Conservation (phyloP, 106 monocot species). For the Chionographis japonica region DNA sequence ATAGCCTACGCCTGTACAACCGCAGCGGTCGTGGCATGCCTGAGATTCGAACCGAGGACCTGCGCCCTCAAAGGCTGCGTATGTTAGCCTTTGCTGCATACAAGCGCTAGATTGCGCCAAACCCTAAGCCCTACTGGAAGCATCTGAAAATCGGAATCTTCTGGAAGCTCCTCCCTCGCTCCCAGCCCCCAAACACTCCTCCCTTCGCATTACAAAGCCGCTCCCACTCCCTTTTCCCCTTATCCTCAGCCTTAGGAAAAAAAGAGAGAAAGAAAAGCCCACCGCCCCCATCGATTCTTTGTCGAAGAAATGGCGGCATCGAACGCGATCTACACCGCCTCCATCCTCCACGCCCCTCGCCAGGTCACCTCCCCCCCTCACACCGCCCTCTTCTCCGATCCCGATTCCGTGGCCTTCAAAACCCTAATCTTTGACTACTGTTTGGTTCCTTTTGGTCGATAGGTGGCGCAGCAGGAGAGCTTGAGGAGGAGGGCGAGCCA, state of each 20-base stretch:
- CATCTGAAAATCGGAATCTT: constrained; percentile 1
- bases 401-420: background rate
- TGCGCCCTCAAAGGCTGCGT: too few relatives aligned
- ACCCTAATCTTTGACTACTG: background rate
- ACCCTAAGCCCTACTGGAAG: background rate
- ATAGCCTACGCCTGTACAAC: too few relatives aligned
- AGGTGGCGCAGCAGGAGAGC: constrained; percentile 8
- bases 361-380: constrained; percentile 31
- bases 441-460: background rate
- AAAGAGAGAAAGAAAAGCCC: too few relatives aligned
- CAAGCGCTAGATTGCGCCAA: background rate
- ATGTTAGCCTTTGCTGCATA: too few relatives aligned
- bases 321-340: constrained; percentile 70
- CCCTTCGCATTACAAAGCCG: too few relatives aligned
- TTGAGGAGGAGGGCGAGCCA: constrained; percentile 14
- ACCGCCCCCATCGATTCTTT: background rate
- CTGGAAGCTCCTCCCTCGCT: constrained; percentile 9
- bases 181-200: too few relatives aligned
- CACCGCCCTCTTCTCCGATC: background rate
- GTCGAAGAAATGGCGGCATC: constrained; percentile 41
- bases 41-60: too few relatives aligned
- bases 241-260: too few relatives aligned
- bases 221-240: background rate
- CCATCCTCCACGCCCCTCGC: constrained; percentile 56
- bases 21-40: too few relatives aligned